phyloP scores from a whole-genome alignment of 768 basidiomycete genomes.

The Russula vinacea region DNA sequence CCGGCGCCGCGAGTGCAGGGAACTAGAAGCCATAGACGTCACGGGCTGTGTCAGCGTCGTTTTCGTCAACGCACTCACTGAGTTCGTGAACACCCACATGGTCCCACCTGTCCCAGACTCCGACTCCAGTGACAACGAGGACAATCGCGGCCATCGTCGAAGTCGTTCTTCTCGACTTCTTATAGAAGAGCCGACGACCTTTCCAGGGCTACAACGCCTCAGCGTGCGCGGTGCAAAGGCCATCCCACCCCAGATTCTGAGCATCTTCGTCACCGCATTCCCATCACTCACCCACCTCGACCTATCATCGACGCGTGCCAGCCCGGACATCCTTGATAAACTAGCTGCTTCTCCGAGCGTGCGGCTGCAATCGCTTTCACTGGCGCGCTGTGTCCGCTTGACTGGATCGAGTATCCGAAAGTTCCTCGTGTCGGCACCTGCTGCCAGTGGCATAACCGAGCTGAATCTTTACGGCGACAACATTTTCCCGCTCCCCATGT shows the following conservation, averaged over 20 bases:
- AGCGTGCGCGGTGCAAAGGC: slow-evolving; percentile 82
- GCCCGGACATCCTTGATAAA: slow-evolving; percentile 66
- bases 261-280: slow-evolving; percentile 74
- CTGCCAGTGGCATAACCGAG: slow-evolving; percentile 61
- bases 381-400: slow-evolving; percentile 83
- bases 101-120: slow-evolving; percentile 44
- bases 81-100: slow-evolving; percentile 73
- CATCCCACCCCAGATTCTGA: slow-evolving; percentile 62
- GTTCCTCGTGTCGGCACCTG: slow-evolving; percentile 68
- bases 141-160: slow-evolving; percentile 26
- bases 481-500: slow-evolving; percentile 74
- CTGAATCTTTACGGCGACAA: slow-evolving; percentile 87
- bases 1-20: slow-evolving; percentile 49
- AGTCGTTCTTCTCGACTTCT: slow-evolving; percentile 37
- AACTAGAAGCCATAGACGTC: slow-evolving; percentile 85
- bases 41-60: slow-evolving; percentile 93
- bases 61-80: slow-evolving; percentile 80
- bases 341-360: slow-evolving; percentile 63
- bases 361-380: slow-evolving; percentile 71
- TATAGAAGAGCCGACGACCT: slow-evolving; percentile 52
- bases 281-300: slow-evolving; percentile 61
- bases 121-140: slow-evolving; percentile 45
- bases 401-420: slow-evolving; percentile 72
- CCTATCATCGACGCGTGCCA: slow-evolving; percentile 74
- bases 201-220: slow-evolving; percentile 73